Evolutionary conservation across 805 yeast genomes (phyloP).

Genomic region (Wickerhamomyces canadensis): DNA sequence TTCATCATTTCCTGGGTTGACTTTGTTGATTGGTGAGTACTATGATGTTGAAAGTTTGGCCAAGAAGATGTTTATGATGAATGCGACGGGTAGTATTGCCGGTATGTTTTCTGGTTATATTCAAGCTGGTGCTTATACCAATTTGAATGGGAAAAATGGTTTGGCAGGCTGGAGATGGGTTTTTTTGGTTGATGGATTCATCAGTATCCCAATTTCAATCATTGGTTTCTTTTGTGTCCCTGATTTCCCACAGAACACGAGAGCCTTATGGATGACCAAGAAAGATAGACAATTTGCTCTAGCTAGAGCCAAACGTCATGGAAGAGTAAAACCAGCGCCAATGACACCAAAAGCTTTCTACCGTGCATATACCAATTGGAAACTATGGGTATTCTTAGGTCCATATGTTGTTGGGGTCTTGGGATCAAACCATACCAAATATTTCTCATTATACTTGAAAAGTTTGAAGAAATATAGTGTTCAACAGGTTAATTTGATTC

Average conservation of each 20-base stretch:
- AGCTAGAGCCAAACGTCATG: slow-evolving; percentile 13
- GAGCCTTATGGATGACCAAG: slow-evolving; percentile 26
- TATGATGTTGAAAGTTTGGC: slow-evolving; percentile 32
- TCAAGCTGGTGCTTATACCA: slow-evolving; percentile 21
- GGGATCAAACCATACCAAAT: neutral
- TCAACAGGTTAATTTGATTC: slow-evolving; percentile 2
- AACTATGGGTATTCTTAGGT: slow-evolving; percentile 27
- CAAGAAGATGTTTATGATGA: slow-evolving; percentile 25
- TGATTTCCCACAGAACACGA: slow-evolving; percentile 28
- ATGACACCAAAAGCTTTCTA: slow-evolving; percentile 55
- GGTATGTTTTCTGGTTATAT: slow-evolving; percentile 31
- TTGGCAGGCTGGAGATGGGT: slow-evolving; percentile 13
- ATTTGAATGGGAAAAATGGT: slow-evolving; percentile 7
- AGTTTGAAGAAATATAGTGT: neutral
- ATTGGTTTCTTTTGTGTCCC: slow-evolving; percentile 33
- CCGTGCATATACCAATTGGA: slow-evolving; percentile 48
- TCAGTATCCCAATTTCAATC: slow-evolving; percentile 24
- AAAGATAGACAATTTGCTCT: slow-evolving; percentile 27
- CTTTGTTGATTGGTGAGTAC: slow-evolving; percentile 29
- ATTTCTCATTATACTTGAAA: slow-evolving; percentile 3
- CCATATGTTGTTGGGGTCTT: slow-evolving; percentile 3
- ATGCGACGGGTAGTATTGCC: slow-evolving; percentile 12
- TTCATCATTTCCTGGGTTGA: slow-evolving; percentile 43
- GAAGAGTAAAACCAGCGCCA: slow-evolving; percentile 36
- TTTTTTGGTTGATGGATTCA: slow-evolving; percentile 14